phyloP scores from a whole-genome alignment of 2,329 filamentous ascomycete genomes.

The Talaromyces sp. region DNA sequence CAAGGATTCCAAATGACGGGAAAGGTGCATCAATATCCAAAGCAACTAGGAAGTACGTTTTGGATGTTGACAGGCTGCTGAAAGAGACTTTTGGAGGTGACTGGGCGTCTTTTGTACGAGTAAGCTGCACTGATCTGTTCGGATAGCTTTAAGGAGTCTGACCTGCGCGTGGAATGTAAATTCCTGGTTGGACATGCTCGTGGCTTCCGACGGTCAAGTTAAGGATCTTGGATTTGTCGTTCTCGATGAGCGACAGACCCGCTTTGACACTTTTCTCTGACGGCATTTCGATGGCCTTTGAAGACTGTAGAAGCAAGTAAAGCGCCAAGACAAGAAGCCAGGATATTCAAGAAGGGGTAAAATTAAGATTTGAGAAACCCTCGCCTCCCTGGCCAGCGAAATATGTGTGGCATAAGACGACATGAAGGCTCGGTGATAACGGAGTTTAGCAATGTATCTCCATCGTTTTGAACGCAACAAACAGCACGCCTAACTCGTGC shows the following conservation, averaged over 20 bases:
- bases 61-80: constrained; percentile 12
- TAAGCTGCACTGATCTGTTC: background rate
- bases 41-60: constrained; percentile 29
- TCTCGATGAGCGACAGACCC: constrained; percentile 30
- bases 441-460: background rate
- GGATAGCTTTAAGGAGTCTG: background rate
- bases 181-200: constrained; percentile 30
- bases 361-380: background rate
- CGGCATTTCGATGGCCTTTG: constrained; percentile 13
- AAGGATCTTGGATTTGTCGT: constrained; percentile 37
- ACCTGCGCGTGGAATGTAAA: constrained; percentile 37
- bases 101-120: constrained; percentile 22
- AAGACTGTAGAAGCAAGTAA: too few relatives aligned
- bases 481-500: background rate
- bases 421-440: background rate
- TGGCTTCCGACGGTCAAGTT: constrained; percentile 33
- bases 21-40: constrained; percentile 38
- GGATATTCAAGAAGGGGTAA: background rate
- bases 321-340: too few relatives aligned
- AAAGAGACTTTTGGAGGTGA: constrained; percentile 23
- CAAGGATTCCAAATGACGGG: constrained; percentile 28
- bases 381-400: background rate
- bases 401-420: background rate
- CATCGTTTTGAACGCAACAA: background rate
- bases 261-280: constrained; percentile 15